Conservation (phyloP, 1,139 yeast genomes). For the Zygoascus meyerae region DNA sequence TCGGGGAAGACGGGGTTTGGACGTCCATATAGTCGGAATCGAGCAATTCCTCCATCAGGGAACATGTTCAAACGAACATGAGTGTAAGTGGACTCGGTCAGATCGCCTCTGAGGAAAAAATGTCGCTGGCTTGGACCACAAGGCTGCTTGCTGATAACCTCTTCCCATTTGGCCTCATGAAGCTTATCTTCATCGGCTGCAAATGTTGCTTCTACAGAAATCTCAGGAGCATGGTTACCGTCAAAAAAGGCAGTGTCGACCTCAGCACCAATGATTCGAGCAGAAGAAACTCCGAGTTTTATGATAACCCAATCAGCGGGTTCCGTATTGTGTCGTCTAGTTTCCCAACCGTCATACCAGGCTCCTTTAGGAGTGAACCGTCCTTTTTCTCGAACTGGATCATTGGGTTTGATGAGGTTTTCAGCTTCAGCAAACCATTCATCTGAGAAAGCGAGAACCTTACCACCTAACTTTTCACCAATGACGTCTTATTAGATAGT, state of each 20-base stretch:
- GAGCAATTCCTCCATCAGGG: slow-evolving; percentile 93
- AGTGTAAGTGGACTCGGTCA: slow-evolving; percentile 60
- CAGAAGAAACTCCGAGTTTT: slow-evolving; percentile 78
- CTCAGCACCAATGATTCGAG: slow-evolving; percentile 74
- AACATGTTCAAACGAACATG: slow-evolving; percentile 84
- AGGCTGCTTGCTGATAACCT: slow-evolving; percentile 60
- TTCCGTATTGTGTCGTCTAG: slow-evolving; percentile 80
- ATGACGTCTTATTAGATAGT: slow-evolving; percentile 48
- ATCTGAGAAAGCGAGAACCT: slow-evolving; percentile 63
- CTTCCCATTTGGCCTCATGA: slow-evolving; percentile 55
- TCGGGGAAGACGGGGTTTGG: slow-evolving; percentile 62
- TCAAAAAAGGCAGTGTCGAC: slow-evolving; percentile 88
- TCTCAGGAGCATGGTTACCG: slow-evolving; percentile 90
- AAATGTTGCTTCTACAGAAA: slow-evolving; percentile 73
- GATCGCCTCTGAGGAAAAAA: slow-evolving; percentile 56
- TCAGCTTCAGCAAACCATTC: slow-evolving; percentile 96
- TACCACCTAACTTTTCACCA: slow-evolving; percentile 78
- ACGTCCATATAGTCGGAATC: slow-evolving; percentile 81
- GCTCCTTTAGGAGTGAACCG: slow-evolving; percentile 81
- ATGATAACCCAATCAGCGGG: slow-evolving; percentile 84
- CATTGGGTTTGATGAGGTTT: slow-evolving; percentile 72
- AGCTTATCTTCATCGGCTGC: slow-evolving; percentile 27
- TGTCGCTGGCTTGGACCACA: slow-evolving; percentile 89
- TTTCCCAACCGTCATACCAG: slow-evolving; percentile 99
- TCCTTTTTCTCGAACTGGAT: slow-evolving; percentile 76